phyloP scores from a whole-genome alignment of 352 stramenopile genomes.

The Globisporangium camurandrum region DNA sequence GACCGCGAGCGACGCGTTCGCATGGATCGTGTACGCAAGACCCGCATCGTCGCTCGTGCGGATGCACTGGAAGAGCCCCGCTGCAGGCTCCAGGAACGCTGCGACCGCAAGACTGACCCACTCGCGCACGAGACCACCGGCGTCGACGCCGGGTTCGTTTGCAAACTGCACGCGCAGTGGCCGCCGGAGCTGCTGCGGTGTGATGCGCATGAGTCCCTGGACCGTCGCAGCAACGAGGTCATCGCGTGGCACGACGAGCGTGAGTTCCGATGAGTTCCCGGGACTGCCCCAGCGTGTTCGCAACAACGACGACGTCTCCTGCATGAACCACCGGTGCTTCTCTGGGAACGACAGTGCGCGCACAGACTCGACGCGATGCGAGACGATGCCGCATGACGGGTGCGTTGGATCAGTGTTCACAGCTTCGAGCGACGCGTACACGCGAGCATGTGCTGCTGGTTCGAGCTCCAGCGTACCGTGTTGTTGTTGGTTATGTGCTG shows the following conservation, averaged over 20 bases:
- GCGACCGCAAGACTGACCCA: slow-evolving; percentile 62
- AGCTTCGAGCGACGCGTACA: slow-evolving; percentile 19
- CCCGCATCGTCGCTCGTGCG: slow-evolving; percentile 26
- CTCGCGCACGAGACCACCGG: slow-evolving; percentile 70
- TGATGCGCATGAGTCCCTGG: slow-evolving; percentile 20
- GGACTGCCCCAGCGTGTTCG: slow-evolving; percentile 29
- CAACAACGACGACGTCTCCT: slow-evolving; percentile 33
- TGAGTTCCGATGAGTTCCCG: slow-evolving; percentile 14
- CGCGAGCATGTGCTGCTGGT: slow-evolving; percentile 19
- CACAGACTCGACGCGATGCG: slow-evolving; percentile 25
- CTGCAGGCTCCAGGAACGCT: slow-evolving; percentile 34
- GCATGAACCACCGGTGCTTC: slow-evolving; percentile 53
- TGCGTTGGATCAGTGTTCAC: slow-evolving; percentile 11
- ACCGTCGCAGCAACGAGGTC: slow-evolving; percentile 32
- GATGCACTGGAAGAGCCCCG: slow-evolving; percentile 39
- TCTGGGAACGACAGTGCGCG: slow-evolving; percentile 34
- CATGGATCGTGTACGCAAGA: slow-evolving; percentile 43
- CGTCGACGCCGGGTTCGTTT: slow-evolving; percentile 70
- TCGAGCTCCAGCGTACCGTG: slow-evolving; percentile 17
- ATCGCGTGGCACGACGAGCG: slow-evolving; percentile 25
- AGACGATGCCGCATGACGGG: slow-evolving; percentile 16
- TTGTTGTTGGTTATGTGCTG: too few species aligned
- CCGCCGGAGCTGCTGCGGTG: slow-evolving; percentile 24
- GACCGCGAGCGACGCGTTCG: slow-evolving; percentile 24
- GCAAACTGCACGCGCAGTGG: slow-evolving; percentile 58